Evolutionary conservation across 1,284 basidiomycete species (phyloP).

Genomic region (Filobasidium uniguttulatum): DNA sequence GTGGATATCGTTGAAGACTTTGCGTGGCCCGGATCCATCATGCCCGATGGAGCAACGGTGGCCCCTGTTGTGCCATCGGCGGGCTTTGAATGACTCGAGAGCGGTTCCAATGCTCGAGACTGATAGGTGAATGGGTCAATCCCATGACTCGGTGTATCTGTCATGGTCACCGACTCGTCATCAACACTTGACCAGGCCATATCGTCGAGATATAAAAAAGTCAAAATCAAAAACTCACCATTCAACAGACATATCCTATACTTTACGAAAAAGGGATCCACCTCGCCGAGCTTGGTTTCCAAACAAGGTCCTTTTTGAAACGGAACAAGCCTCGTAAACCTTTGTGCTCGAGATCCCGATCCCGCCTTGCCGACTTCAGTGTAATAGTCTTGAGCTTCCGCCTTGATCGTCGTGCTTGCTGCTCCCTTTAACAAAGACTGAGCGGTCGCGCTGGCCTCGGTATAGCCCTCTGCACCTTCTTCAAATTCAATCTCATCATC

Average conservation of each 20-base stretch:
- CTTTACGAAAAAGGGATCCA: slow-evolving; percentile 21
- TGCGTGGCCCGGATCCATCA: background rate
- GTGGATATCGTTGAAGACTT: background rate
- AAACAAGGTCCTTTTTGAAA: slow-evolving; percentile 31
- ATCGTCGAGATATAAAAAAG: background rate
- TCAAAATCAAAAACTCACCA: slow-evolving; percentile 20
- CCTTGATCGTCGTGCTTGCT: slow-evolving; percentile 20
- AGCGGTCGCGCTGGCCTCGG: slow-evolving; percentile 2
- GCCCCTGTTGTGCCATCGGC: background rate
- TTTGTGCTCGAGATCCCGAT: background rate
- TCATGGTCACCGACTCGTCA: too few species aligned
- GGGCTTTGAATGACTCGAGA: background rate
- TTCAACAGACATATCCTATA: slow-evolving; percentile 34
- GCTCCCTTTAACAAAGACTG: background rate
- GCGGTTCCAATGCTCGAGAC: slow-evolving; percentile 6
- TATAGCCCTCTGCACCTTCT: slow-evolving; percentile 4
- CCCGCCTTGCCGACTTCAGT: slow-evolving; percentile 1
- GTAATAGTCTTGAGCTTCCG: slow-evolving; percentile 21
- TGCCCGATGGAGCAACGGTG: background rate
- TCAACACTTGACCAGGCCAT: background rate
- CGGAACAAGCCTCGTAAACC: slow-evolving; percentile 31
- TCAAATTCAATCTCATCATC: slow-evolving; percentile 16
- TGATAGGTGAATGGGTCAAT: slow-evolving; percentile 33
- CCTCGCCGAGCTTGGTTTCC: slow-evolving; percentile 27
- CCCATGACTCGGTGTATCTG: slow-evolving; percentile 27